Percentiles rank a stretch among this genome's conserved stretches.
Evolutionary conservation across 148 eudicot species (phyloP).

Genomic region (Rhododendron molle): DNA sequence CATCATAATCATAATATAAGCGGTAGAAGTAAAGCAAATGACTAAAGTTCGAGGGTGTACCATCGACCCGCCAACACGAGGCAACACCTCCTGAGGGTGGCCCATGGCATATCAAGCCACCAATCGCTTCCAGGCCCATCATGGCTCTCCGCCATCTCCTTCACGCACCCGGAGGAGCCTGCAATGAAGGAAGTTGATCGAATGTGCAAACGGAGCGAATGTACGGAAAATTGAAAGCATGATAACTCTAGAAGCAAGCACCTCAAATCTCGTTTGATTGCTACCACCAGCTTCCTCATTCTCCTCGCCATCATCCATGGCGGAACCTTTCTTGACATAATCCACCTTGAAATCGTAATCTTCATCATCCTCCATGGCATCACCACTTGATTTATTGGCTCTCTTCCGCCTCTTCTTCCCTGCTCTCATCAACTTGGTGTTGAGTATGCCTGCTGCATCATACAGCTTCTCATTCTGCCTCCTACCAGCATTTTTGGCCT

Average conservation of each 20-base stretch:
- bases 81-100: no score
- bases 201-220: no score
- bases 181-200: no score
- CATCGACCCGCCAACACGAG: no score
- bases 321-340: conserved; percentile 42
- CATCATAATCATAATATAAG: no score
- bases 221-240: no score
- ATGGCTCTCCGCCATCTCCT: no score
- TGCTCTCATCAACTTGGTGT: conserved; percentile 63
- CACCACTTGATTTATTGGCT: conserved; percentile 37
- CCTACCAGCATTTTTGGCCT: conserved; percentile 35
- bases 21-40: no score
- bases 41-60: no score
- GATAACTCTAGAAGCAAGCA: conserved; percentile 46
- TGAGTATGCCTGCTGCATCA: conserved; percentile 74
- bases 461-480: conserved; percentile 76
- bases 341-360: conserved; percentile 80
- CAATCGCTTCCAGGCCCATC: no score
- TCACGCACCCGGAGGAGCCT: no score
- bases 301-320: conserved; percentile 49
- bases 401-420: conserved; percentile 73
- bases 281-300: conserved; percentile 17
- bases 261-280: conserved; percentile 41
- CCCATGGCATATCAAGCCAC: no score
- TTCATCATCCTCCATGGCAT: conserved; percentile 55